Evolutionary conservation across 257 asterid species (phyloP).

Genomic region (Anisodus acutangulus): DNA sequence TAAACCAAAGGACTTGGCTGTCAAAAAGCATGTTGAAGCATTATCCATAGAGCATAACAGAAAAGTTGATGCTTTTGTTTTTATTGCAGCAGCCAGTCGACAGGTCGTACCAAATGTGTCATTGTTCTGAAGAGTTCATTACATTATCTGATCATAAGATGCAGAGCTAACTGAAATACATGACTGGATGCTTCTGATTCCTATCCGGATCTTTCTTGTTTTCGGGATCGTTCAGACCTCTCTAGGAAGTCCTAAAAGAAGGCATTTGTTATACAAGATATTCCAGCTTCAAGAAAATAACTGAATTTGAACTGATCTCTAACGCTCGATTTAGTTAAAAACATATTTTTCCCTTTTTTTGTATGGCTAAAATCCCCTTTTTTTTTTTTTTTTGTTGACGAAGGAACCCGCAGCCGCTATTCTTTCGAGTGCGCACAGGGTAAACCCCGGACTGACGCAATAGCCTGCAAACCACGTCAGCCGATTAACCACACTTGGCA

Average conservation of each 20-base stretch:
- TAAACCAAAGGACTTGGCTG: not conserved
- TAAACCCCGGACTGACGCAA: no score
- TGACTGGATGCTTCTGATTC: not conserved
- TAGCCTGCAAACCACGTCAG: no score
- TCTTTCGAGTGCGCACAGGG: no score
- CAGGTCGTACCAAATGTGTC: not conserved
- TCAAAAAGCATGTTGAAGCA: conserved; percentile 3
- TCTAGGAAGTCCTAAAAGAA: conserved; percentile 4
- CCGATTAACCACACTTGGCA: no score
- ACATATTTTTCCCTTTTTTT: no score
- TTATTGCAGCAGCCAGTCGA: conserved; percentile 15
- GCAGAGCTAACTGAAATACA: not conserved
- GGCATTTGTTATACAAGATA: conserved; percentile 23
- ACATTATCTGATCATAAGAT: conserved; percentile 16
- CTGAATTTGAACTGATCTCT: not conserved
- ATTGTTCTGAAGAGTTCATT: conserved; percentile 27
- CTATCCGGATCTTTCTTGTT: not conserved
- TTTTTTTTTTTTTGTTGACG: not conserved
- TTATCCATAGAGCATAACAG: conserved; percentile 6
- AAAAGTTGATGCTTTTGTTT: conserved; percentile 18
- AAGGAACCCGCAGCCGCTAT: no score
- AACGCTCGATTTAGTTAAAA: not conserved
- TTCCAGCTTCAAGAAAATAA: not conserved
- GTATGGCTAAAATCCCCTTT: not conserved
- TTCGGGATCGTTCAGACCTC: not conserved